Conservation (phyloP, 176 grass and related monocot genomes). For the Eremochloa ophiuroides region DNA sequence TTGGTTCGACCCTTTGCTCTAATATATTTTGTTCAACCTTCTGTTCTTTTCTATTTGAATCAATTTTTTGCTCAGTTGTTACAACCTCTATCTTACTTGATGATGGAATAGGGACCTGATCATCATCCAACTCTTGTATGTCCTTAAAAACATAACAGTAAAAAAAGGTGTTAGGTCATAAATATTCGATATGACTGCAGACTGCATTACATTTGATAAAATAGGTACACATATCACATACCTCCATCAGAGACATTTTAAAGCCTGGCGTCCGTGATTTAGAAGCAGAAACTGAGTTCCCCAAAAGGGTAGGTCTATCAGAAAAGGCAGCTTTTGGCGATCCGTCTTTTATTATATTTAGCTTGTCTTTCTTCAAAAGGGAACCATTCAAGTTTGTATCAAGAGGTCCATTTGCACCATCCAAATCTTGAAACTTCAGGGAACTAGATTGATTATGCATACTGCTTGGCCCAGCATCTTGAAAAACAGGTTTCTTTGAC, state of each 20-base stretch:
- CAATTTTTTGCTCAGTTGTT: slow-evolving; percentile 20
- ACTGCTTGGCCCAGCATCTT: slow-evolving; percentile 32
- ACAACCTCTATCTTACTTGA: slow-evolving; percentile 8
- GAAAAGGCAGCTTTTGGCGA: slow-evolving; percentile 23
- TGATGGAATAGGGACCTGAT: slow-evolving; percentile 8
- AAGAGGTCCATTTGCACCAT: slow-evolving; percentile 15
- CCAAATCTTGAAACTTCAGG: slow-evolving; percentile 30
- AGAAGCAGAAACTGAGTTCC: slow-evolving; percentile 22
- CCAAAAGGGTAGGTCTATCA: slow-evolving; percentile 29
- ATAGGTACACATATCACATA: slow-evolving; percentile 9
- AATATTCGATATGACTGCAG: background rate
- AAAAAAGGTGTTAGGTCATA: background rate
- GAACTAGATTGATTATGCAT: slow-evolving; percentile 15
- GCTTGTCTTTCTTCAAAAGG: slow-evolving; percentile 31
- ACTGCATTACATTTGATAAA: background rate
- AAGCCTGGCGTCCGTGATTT: slow-evolving; percentile 44
- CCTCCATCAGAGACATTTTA: slow-evolving; percentile 56
- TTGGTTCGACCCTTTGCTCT: slow-evolving; percentile 29
- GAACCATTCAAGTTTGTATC: slow-evolving; percentile 32
- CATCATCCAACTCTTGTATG: slow-evolving; percentile 47
- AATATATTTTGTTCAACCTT: slow-evolving; percentile 24
- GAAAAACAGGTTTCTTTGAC: slow-evolving; percentile 14
- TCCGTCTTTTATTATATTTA: slow-evolving; percentile 22
- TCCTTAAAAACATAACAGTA: slow-evolving; percentile 34
- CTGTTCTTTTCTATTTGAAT: slow-evolving; percentile 27